Conservation (phyloP, 768 basidiomycete genomes). For the Xerocomellus intermedius region DNA sequence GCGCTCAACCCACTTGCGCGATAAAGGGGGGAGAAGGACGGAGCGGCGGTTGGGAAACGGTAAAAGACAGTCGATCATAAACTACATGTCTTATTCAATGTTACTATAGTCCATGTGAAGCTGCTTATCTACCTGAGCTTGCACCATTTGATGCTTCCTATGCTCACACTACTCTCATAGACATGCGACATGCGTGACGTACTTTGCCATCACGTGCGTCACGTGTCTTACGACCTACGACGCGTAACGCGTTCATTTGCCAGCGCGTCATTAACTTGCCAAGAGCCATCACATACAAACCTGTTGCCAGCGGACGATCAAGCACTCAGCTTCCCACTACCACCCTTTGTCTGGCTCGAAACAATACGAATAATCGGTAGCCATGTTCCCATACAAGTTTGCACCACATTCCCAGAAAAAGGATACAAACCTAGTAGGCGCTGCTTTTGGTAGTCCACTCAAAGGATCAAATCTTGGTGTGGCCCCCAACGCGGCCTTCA, state of each 20-base stretch:
- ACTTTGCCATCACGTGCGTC: slow-evolving; percentile 13
- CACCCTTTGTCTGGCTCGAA: background rate
- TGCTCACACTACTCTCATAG: no score
- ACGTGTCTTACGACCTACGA: slow-evolving; percentile 11
- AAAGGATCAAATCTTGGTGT: slow-evolving; percentile 11
- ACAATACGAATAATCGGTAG: background rate
- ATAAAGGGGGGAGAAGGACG: background rate
- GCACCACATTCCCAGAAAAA: slow-evolving; percentile 11
- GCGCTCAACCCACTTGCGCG: background rate
- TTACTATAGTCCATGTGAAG: background rate
- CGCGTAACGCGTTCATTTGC: slow-evolving; percentile 11
- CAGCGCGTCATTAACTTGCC: background rate
- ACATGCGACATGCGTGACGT: no score
- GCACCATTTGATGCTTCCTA: no score
- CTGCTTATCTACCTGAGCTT: background rate
- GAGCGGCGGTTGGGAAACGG: background rate
- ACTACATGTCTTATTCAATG: background rate
- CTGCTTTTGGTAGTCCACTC: slow-evolving; percentile 2
- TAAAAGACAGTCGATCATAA: background rate
- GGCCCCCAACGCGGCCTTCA: slow-evolving; percentile 5
- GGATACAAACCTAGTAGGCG: background rate
- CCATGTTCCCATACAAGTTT: slow-evolving; percentile 22
- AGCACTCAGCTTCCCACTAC: background rate
- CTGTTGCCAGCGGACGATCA: background rate
- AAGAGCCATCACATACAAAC: background rate